A percentile compares a stretch with the other conserved stretches of the same genome.
Conservation (phyloP, 1,284 basidiomycete genomes). For the Cryptococcus sp. region DNA sequence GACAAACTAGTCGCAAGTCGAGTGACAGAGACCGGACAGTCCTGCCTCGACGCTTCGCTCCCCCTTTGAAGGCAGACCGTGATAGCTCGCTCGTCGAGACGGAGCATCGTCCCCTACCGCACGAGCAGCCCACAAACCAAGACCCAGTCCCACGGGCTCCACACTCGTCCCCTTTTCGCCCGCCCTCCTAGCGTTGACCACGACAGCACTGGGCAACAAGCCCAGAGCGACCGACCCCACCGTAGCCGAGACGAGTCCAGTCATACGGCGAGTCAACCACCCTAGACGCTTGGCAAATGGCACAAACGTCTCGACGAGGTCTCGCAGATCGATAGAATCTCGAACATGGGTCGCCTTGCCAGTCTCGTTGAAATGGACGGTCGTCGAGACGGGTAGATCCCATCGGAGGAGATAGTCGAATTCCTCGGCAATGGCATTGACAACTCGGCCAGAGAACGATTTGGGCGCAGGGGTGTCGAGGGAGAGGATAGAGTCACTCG, state of each 20-base stretch:
- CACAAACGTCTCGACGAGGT: slow-evolving; percentile 41
- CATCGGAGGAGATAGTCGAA: slow-evolving; percentile 32
- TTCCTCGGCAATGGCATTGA: slow-evolving; percentile 22
- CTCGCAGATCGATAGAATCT: slow-evolving; percentile 41
- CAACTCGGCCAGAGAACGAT: slow-evolving; percentile 18
- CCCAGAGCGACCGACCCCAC: slow-evolving; percentile 23
- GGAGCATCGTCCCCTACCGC: no score
- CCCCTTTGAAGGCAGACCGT: no score
- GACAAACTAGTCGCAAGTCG: no score
- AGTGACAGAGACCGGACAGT: no score
- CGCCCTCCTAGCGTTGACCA: no score
- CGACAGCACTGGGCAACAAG: slow-evolving; percentile 6
- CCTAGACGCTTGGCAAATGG: slow-evolving; percentile 40
- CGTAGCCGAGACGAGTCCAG: slow-evolving; percentile 26
- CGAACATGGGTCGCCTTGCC: slow-evolving; percentile 43
- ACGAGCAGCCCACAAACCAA: no score
- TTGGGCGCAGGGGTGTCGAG: slow-evolving; percentile 1
- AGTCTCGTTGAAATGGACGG: slow-evolving; percentile 46
- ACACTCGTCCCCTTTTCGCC: no score
- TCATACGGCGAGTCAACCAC: slow-evolving; percentile 29
- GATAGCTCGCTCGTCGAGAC: no score
- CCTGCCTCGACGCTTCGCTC: no score
- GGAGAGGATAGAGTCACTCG: slow-evolving; percentile 1
- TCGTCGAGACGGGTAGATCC: slow-evolving; percentile 39
- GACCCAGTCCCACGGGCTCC: no score